Base-by-base conservation (phyloP, 805 yeast species). In the Ogataea angusta region DNA sequence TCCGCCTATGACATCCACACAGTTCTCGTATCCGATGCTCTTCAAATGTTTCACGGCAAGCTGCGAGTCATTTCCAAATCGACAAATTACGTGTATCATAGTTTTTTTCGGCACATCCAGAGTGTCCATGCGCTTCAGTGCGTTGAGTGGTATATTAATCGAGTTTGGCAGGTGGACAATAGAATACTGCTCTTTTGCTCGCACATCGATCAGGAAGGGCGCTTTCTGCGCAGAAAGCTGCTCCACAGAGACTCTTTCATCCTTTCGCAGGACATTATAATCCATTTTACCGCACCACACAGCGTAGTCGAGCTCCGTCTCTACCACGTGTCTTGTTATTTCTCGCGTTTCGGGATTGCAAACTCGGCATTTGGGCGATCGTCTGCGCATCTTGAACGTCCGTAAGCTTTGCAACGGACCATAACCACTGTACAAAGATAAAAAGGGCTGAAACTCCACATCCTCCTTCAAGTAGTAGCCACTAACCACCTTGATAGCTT, bases 41-140 rank as follows among this genome's bases (percentile, higher is more conserved):
- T 72, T 67, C 33, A 90, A 60, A 31, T 69, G 63, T 41, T 70
- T 62, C 1, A 85, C 80, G 0, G 96, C 95, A 13, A 78, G 60
- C 53, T 85, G 89, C 0, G 98, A 90, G 58, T 93, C 98, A 59
- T 87, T 89, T 8, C 99, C 99, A 56, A 72, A 80, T 23, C 97
- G 71, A 62, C 99, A 93, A 14, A 91, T 68, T 0, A 88, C 84
- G 40, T 70, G 73, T 0, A 85, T 59, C 4, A 48, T 51, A 8
- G 40, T 33, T 4, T 37, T 34, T 4, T 40, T 26, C 24, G 50
- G 48, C 10, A 52, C 42, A 3, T 49, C 40, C 17, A 51, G 13
- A 6, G 46, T 26, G n/a, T 49, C 56, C 42, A 59, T 58, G 36
- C 57, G 62, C 33, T 69, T 64, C 15, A 77, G 55, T 10, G 70